Evolutionary conservation across 1,284 basidiomycete species (phyloP).

Genomic region (Wallemia mellicola): DNA sequence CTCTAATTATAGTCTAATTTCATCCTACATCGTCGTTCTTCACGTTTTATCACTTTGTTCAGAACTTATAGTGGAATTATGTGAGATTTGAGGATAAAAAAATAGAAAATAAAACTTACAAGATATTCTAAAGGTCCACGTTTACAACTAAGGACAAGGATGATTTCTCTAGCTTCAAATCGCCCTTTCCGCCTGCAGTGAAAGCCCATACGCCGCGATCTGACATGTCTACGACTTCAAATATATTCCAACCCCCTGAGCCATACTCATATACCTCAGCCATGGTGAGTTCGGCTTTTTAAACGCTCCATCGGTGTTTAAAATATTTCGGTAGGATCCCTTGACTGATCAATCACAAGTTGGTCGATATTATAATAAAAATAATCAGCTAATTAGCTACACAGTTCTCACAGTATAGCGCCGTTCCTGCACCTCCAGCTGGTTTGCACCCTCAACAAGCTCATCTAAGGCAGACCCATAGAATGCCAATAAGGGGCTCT

Average conservation of each 20-base stretch:
- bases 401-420: background rate
- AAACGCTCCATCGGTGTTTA: too few species aligned
- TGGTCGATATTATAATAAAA: too few species aligned
- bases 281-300: too few species aligned
- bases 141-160: background rate
- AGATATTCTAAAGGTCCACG: background rate
- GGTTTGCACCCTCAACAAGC: background rate
- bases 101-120: too few species aligned
- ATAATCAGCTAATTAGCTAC: too few species aligned
- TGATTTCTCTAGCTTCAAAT: background rate
- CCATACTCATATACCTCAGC: background rate
- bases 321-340: too few species aligned
- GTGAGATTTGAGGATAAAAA: too few species aligned
- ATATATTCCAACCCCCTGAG: background rate
- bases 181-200: background rate
- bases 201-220: background rate
- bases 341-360: background rate
- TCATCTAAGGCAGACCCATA: background rate
- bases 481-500: background rate
- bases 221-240: background rate
- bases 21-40: too few species aligned
- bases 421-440: background rate
- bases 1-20: too few species aligned
- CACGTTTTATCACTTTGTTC: too few species aligned
- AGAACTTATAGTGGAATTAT: too few species aligned